Percentiles rank a stretch among this genome's conserved stretches.
These are phyloP conservation scores for Cutaneotrichosporon sp. DNA, from an alignment of 1,284 basidiomycete species.

Conservation along the genomic window DNA sequence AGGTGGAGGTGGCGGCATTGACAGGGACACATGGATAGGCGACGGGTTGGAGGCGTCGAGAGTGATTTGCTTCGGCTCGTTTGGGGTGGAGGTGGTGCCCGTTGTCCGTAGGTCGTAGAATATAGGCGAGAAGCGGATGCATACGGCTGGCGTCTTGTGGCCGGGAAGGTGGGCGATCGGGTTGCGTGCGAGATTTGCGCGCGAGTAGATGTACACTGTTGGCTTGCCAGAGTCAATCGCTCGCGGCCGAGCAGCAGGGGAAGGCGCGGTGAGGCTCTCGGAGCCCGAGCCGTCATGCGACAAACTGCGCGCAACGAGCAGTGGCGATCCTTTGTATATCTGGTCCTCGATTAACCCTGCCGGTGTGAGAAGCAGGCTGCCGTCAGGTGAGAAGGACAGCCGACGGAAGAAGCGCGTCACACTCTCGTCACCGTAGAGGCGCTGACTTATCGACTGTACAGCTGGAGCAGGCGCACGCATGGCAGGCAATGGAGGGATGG, in stretches of 20 bases:
- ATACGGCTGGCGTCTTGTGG: slow-evolving; percentile 91
- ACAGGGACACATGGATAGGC: slow-evolving; percentile 47
- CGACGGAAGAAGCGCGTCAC: slow-evolving; percentile 95
- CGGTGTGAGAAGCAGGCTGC: slow-evolving; percentile 86
- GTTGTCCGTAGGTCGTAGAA: slow-evolving; percentile 80
- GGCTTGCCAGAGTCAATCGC: slow-evolving; percentile 58
- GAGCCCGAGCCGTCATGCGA: slow-evolving; percentile 43
- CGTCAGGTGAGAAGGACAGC: slow-evolving; percentile 91
- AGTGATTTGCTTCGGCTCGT: slow-evolving; percentile 61
- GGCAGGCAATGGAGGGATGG: slow-evolving; percentile 83
- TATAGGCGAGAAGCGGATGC: slow-evolving; percentile 89
- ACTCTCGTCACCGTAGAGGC: slow-evolving; percentile 91
- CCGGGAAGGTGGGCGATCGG: slow-evolving; percentile 94
- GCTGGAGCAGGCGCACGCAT: slow-evolving; percentile 60
- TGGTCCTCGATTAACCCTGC: slow-evolving; percentile 95
- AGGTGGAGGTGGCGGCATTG: slow-evolving; percentile 53
- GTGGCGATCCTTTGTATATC: slow-evolving; percentile 58
- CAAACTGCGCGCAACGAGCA: slow-evolving; percentile 43
- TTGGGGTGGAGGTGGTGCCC: slow-evolving; percentile 49
- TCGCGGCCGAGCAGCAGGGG: slow-evolving; percentile 21
- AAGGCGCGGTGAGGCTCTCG: not conserved
- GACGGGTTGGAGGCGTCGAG: slow-evolving; percentile 65
- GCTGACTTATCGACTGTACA: slow-evolving; percentile 53
- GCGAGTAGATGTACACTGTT: slow-evolving; percentile 91
- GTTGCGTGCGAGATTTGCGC: slow-evolving; percentile 84